phyloP scores from a whole-genome alignment of 257 asterid species.

The Solanum virginianum region DNA sequence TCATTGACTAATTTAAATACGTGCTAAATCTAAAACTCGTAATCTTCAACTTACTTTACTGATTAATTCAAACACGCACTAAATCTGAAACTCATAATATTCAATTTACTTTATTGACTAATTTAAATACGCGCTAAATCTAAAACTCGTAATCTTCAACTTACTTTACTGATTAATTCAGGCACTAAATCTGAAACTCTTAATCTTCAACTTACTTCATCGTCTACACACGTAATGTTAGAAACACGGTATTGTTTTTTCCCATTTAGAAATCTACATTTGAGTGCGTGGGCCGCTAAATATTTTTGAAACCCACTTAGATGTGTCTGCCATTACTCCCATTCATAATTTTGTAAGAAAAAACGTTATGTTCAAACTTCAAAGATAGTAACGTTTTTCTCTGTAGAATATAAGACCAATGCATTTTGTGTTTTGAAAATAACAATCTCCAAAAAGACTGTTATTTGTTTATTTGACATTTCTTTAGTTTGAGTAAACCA shows the following conservation, averaged over 20 bases:
- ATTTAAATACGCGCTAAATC: too few species aligned
- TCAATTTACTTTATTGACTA: too few species aligned
- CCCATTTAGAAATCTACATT: not conserved
- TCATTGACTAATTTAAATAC: too few species aligned
- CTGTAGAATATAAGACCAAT: not conserved
- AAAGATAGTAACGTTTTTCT: not conserved
- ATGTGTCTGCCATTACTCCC: not conserved
- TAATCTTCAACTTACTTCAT: too few species aligned
- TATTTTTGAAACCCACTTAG: not conserved
- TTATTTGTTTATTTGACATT: not conserved
- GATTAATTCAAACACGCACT: too few species aligned
- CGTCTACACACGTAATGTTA: not conserved
- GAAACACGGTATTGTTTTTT: not conserved
- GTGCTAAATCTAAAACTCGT: too few species aligned
- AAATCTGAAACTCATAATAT: too few species aligned
- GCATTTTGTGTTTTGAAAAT: not conserved
- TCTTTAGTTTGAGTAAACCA: not conserved
- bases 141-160: too few species aligned
- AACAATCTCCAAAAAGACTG: not conserved
- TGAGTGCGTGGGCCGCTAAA: not conserved
- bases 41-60: too few species aligned
- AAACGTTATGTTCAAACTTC: conserved; percentile 1
- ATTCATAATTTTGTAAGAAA: not conserved
- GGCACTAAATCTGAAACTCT: too few species aligned
- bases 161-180: too few species aligned